Evolutionary conservation across 257 asterid genomes (phyloP).

Genomic region (Solanum megistacrolobum): DNA sequence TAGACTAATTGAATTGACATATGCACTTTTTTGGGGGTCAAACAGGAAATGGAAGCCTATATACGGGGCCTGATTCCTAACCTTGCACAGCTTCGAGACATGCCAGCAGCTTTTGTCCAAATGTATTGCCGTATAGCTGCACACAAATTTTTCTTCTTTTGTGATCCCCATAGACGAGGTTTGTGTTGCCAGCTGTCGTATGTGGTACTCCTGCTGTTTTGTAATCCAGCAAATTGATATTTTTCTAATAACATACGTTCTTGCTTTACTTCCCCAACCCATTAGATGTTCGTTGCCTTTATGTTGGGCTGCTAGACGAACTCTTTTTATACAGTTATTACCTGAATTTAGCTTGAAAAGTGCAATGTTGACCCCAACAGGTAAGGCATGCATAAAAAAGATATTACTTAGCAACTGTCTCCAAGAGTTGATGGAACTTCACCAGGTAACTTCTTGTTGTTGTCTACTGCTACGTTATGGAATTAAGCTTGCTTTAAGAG

Average conservation of each 20-base stretch:
- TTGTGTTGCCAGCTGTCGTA: neutral
- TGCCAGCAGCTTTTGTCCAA: constrained; percentile 90
- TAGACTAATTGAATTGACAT: neutral
- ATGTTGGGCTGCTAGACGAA: neutral
- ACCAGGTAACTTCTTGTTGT: constrained; percentile 51
- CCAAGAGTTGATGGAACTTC: constrained; percentile 98
- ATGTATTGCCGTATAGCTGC: constrained; percentile 99
- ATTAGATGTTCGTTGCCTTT: neutral
- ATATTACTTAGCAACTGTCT: constrained; percentile 95
- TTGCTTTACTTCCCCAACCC: neutral
- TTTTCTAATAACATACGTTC: neutral
- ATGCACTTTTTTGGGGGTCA: neutral
- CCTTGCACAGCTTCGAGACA: constrained; percentile 86
- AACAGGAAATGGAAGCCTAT: constrained; percentile 93
- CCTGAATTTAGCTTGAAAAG: constrained; percentile 1
- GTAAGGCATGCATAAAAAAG: constrained; percentile 98
- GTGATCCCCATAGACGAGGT: constrained; percentile 99
- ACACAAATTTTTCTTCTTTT: constrained; percentile 96
- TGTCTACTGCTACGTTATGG: neutral
- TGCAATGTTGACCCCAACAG: constrained; percentile 31
- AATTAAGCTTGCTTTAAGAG: neutral
- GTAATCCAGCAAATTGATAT: neutral
- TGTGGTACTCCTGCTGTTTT: neutral
- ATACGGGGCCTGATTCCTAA: constrained; percentile 96
- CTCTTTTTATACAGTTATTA: neutral